Base-by-base conservation (phyloP, 2,329 filamentous ascomycete species). In the Penicillium sp. region DNA sequence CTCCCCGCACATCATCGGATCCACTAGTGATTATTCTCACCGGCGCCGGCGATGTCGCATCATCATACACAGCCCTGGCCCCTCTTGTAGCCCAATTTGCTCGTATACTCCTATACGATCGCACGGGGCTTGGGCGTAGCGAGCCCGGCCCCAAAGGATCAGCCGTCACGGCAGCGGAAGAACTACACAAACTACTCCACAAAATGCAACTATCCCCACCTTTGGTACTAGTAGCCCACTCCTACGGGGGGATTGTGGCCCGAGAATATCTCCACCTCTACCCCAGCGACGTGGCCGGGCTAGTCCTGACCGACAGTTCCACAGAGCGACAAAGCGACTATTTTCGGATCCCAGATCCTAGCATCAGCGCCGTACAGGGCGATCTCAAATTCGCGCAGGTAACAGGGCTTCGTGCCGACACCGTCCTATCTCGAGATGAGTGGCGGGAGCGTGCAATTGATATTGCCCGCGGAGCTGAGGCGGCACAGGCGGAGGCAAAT, bases 191-290 rank as follows among this genome's bases (percentile, higher is more conserved):
- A 25, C 62, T 75, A n/a, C 65, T 76, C 5, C 13, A 59, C n/a
- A 50, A 42, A 4, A 62, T 59, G 11, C 29, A 60, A 0, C 55
- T 75, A 1, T 8, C 37, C 1, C 63, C 71, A 7, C 75, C 73
- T 1, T 66, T 72, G 16, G 43, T 77, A 3, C 62, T 78, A 6
- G 67, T 72, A 2, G 75, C 67, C 1, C 76, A 78, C 58, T 77
- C 74, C 11, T 78, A 76, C 50, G 76, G 76, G 8, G 75, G 66
- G 1, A 71, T 77, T 43, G 62, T 77, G 42, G 72, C 74, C 19
- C 69, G 76, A 5, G 74, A 77, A 49, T 77, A 70, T 53, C 60
- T 78, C 14, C 71, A 77, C 53, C 57, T 72, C 0, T 63, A 68
- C 29, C 55, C 63, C 0, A 61, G 61, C 2, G 60, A 68, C 7